Percentiles rank a stretch among this genome's conserved stretches.
phyloP scores from a whole-genome alignment of 2,329 filamentous ascomycete species.

The Ophiobolus disseminans region DNA sequence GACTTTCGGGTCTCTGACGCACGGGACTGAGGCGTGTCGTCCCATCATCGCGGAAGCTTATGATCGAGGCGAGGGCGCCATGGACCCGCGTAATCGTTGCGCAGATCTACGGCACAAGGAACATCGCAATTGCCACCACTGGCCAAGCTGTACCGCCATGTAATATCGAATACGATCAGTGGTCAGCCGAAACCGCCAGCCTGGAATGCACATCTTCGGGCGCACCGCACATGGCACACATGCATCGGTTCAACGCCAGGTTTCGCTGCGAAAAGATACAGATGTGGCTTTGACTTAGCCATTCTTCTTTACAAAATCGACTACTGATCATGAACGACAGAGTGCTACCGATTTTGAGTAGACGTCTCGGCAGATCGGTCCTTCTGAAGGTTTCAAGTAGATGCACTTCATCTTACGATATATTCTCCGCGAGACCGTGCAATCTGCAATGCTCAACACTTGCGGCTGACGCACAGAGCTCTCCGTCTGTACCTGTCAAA shows the following conservation, averaged over 20 bases:
- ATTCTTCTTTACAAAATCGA: not conserved
- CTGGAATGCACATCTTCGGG: not conserved
- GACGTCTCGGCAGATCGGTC: constrained; percentile 13
- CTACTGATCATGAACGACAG: not conserved
- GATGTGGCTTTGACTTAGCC: too few relatives aligned
- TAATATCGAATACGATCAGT: constrained; percentile 14
- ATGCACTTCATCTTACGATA: constrained; percentile 24
- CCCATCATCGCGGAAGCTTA: too few relatives aligned
- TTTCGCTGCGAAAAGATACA: too few relatives aligned
- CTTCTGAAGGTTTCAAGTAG: constrained; percentile 34
- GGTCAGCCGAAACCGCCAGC: not conserved
- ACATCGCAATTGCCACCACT: constrained; percentile 1
- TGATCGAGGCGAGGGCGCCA: too few relatives aligned
- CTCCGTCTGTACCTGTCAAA: constrained; percentile 16
- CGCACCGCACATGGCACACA: too few relatives aligned
- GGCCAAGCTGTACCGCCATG: not conserved
- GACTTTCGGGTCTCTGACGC: too few relatives aligned
- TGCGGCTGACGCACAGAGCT: constrained; percentile 20
- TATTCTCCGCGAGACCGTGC: constrained; percentile 11
- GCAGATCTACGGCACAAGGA: constrained; percentile 1
- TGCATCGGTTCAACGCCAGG: too few relatives aligned
- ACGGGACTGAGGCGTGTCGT: too few relatives aligned
- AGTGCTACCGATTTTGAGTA: not conserved
- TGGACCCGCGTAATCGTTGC: not conserved
- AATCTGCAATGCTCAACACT: constrained; percentile 23